A percentile compares a stretch with the other conserved stretches of the same genome.
Evolutionary conservation across 2,329 filamentous ascomycete genomes (phyloP).

Genomic region (Fusarium euwallaceae): DNA sequence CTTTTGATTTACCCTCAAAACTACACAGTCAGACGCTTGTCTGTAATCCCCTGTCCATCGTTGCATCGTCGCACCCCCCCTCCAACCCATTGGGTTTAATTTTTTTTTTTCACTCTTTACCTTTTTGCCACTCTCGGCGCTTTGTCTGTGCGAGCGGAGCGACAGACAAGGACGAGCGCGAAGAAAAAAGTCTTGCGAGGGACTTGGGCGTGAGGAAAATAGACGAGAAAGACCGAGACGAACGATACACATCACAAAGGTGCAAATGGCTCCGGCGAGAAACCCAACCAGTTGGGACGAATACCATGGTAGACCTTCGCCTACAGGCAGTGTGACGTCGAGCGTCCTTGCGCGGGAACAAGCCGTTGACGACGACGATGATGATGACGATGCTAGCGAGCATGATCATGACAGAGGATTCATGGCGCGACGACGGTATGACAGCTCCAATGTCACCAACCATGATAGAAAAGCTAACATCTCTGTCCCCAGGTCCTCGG

Average conservation of each 20-base stretch:
- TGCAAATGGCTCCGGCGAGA: slow-evolving; percentile 48
- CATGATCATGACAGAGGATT: slow-evolving; percentile 44
- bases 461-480: background rate
- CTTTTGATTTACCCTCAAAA: background rate
- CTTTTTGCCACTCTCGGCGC: slow-evolving; percentile 30
- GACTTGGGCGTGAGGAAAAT: background rate
- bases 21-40: slow-evolving; percentile 2
- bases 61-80: slow-evolving; percentile 25
- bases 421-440: slow-evolving; percentile 50
- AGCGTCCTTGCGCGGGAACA: slow-evolving; percentile 60
- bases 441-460: background rate
- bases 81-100: slow-evolving; percentile 23
- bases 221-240: slow-evolving; percentile 7
- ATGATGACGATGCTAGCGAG: slow-evolving; percentile 52
- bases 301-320: slow-evolving; percentile 59
- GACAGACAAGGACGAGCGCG: slow-evolving; percentile 11
- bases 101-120: slow-evolving; percentile 19
- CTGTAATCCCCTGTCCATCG: slow-evolving; percentile 23
- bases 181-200: slow-evolving; percentile 1
- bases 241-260: background rate
- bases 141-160: slow-evolving; percentile 11
- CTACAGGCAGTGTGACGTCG: slow-evolving; percentile 58
- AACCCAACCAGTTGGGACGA: slow-evolving; percentile 62
- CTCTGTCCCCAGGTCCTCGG: slow-evolving; percentile 64
- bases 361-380: slow-evolving; percentile 60